Percentiles rank a stretch among this genome's conserved stretches.
phyloP scores from a whole-genome alignment of 1,139 yeast species.

The Yamadazyma trypodendri region DNA sequence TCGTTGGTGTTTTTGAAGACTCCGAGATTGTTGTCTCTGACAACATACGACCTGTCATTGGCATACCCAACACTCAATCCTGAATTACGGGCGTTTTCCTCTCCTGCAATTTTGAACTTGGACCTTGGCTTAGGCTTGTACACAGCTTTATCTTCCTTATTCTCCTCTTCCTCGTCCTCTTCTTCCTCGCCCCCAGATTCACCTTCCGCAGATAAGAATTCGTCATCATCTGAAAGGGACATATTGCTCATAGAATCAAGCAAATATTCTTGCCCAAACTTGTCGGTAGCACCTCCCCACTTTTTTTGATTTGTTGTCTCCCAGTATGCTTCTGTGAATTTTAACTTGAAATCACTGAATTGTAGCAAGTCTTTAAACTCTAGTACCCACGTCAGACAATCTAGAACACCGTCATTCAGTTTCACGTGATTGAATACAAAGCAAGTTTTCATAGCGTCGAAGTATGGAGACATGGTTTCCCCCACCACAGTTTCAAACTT shows the following conservation, averaged over 20 bases:
- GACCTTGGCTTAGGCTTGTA: background rate
- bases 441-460: conserved; percentile 54
- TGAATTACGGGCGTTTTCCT: conserved; percentile 35
- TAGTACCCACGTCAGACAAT: conserved; percentile 61
- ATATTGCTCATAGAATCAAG: conserved; percentile 29
- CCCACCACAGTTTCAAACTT: conserved; percentile 45
- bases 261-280: conserved; percentile 22
- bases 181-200: conserved; percentile 16
- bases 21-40: conserved; percentile 77
- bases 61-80: conserved; percentile 69
- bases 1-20: conserved; percentile 64
- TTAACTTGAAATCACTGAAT: conserved; percentile 51
- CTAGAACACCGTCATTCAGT: conserved; percentile 23
- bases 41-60: conserved; percentile 73
- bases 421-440: conserved; percentile 64
- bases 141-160: conserved; percentile 18
- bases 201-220: conserved; percentile 12
- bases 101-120: background rate
- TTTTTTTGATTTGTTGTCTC: conserved; percentile 52
- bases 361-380: conserved; percentile 45
- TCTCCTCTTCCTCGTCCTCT: conserved; percentile 17
- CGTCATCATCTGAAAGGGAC: conserved; percentile 28
- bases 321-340: conserved; percentile 57
- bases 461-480: conserved; percentile 61
- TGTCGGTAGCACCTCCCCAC: conserved; percentile 35